Conservation (phyloP, 2,329 filamentous ascomycete genomes). For the Diaporthe citrichinensis region DNA sequence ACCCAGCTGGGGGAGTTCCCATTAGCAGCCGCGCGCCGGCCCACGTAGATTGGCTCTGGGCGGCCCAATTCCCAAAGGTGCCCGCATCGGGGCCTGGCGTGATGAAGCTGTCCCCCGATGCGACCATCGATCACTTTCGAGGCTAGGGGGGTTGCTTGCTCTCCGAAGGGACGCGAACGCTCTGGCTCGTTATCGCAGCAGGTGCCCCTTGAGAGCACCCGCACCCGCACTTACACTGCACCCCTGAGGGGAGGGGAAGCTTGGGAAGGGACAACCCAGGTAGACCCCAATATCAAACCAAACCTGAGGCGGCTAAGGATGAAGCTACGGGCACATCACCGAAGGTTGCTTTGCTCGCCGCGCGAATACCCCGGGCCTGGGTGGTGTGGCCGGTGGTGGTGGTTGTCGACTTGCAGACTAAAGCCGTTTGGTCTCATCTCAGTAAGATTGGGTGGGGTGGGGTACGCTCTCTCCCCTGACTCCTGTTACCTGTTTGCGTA, state of each 20-base stretch:
- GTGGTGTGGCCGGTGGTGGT: conserved; percentile 25
- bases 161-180: background rate
- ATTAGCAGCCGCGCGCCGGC: conserved; percentile 18
- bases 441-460: conserved; percentile 35
- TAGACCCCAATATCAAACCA: conserved; percentile 8
- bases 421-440: conserved; percentile 33
- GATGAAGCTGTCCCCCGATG: conserved; percentile 2
- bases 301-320: conserved; percentile 31
- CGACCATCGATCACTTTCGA: conserved; percentile 2
- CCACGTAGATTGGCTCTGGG: conserved; percentile 4
- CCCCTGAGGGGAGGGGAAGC: background rate
- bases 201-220: background rate
- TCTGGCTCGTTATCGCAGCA: conserved; percentile 2
- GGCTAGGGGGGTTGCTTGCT: background rate
- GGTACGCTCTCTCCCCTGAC: conserved; percentile 25
- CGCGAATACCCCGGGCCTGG: background rate
- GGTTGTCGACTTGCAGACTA: conserved; percentile 22
- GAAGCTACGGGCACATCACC: conserved; percentile 29
- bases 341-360: too few relatives aligned
- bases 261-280: conserved; percentile 17
- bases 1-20: conserved; percentile 28
- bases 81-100: background rate
- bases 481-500: conserved; percentile 24
- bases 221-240: background rate
- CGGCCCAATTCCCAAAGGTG: conserved; percentile 10